Evolutionary conservation across 2,329 filamentous ascomycete genomes (phyloP), one percentile per base, ranked within the genome.

Genomic region (Graphilbum fragrans): DNA sequence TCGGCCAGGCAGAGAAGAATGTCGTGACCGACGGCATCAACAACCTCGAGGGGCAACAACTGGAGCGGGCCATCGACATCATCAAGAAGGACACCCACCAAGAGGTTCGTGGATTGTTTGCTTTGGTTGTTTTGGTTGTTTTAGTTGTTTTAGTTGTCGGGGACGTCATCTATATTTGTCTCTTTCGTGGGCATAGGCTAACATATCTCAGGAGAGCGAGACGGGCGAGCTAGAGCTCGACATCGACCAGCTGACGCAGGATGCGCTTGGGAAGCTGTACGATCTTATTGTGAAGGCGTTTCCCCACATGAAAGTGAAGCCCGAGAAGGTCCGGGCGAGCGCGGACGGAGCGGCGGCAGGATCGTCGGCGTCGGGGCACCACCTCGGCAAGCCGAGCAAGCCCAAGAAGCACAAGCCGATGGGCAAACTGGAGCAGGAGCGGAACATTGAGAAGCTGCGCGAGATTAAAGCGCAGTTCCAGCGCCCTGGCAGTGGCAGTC

Each of bases 11-110:
- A 4, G 87, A 98, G 62, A 96, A 96, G 67, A 86, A 92, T 44
- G 77, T 88, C 49, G 93, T 98, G 44, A 90, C 86, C 2, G 80
- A 82, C 44, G 83, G 84, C 14, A 92, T 94, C 48, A 83, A 81
- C 52, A 80, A 80, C 47, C 76, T 96, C 43, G 80, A 87, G 17
- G 81, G 82, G 38, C 68, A 70, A n/a, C 79, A 86, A 50, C 82
- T 94, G 54, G 74, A 80, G 38, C 77, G 78, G 50, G 86, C 90
- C 1, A 85, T 95, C 25, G 77, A 82, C 45, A 88, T 96, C 47
- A 96, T 98, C 55, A 86, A 93, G 58, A 77, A 77, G 49, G 90
- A 94, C 50, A 94, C 65, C 61, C 85, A 66, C 65, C 85, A 63
- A 68, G 82, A 69, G 69, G 92, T 65, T 72, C 75, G 69, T 72